Evolutionary conservation across 306 rosid species (phyloP).

Genomic region (Casuarina equisetifolia): DNA sequence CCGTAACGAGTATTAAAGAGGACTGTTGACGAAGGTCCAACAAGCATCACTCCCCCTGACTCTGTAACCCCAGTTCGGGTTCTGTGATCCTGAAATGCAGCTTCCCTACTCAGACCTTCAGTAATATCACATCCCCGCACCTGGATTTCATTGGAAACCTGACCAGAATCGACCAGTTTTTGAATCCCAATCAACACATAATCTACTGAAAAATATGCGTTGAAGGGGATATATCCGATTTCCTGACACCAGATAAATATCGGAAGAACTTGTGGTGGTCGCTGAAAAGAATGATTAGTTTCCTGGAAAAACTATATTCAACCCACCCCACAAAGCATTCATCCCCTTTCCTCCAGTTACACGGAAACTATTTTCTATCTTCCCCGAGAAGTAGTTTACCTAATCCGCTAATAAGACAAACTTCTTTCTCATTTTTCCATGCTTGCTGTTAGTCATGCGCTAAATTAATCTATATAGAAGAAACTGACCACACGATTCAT

Average conservation of each 20-base stretch:
- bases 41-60: too few relatives aligned
- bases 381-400: slow-evolving; percentile 36
- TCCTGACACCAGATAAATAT: slow-evolving; percentile 34
- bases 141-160: too few relatives aligned
- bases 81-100: too few relatives aligned
- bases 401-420: slow-evolving; percentile 27
- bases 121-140: too few relatives aligned
- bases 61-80: too few relatives aligned
- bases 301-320: slow-evolving; percentile 22
- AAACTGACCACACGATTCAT: slow-evolving; percentile 17
- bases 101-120: too few relatives aligned
- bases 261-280: slow-evolving; percentile 36
- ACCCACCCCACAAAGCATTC: slow-evolving; percentile 22
- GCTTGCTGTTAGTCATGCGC: slow-evolving; percentile 25
- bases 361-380: slow-evolving; percentile 13
- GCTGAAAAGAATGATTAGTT: slow-evolving; percentile 34
- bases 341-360: slow-evolving; percentile 30
- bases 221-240: neutral
- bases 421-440: slow-evolving; percentile 18
- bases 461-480: slow-evolving; percentile 8
- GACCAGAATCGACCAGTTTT: too few relatives aligned
- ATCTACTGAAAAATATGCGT: too few relatives aligned
- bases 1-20: too few relatives aligned
- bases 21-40: too few relatives aligned
- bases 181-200: too few relatives aligned